Evolutionary conservation across 176 grass and related monocot species (phyloP), one percentile per base, ranked within the genome.

Genomic region (Alloteropsis semialata): DNA sequence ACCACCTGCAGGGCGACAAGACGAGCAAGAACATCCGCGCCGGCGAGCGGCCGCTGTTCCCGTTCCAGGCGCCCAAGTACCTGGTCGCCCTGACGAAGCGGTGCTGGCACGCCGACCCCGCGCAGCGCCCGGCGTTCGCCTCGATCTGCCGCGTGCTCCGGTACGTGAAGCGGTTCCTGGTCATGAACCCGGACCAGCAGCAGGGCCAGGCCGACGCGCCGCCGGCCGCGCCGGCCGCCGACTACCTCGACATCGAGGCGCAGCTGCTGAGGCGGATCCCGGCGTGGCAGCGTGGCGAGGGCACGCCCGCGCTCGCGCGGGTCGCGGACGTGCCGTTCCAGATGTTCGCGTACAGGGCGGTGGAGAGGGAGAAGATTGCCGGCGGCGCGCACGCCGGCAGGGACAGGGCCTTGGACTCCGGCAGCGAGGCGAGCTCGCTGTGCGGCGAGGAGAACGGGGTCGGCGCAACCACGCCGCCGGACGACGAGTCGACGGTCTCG

Each of bases 11-110:
- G 75, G 96, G 93, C 17, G 92, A 95, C 61, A 95, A 95, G 88
- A 98, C 89, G 73, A 95, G 87, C 82, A 93, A 93, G 93, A 98
- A 98, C 86, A 95, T 98, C 84, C 80, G 89, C 72, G 87, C 91
- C 9, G 90, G 91, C 28, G 96, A 95, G 82, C 77, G 96, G 61
- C 91, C 96, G 4, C 72, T 98, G 69, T 98, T 98, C 86, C 87
- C 96, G 1, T 98, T 90, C 86, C 92, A 95, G 72, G 76, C 87
- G 18, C 96, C 96, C 30, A 98, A 95, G 76, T 95, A 92, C 82
- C 87, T 98, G 21, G 85, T 93, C 9, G 25, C 79, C 22, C 63
- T 98, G 11, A 98, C 93, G 0, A 98, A 89, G 83, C 84, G 89
- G 51, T 98, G 92, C 75, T 98, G 96, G 96, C 85, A 95, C 51